Conservation (phyloP, 441 rosid species). For the Adansonia rubrostipa region DNA sequence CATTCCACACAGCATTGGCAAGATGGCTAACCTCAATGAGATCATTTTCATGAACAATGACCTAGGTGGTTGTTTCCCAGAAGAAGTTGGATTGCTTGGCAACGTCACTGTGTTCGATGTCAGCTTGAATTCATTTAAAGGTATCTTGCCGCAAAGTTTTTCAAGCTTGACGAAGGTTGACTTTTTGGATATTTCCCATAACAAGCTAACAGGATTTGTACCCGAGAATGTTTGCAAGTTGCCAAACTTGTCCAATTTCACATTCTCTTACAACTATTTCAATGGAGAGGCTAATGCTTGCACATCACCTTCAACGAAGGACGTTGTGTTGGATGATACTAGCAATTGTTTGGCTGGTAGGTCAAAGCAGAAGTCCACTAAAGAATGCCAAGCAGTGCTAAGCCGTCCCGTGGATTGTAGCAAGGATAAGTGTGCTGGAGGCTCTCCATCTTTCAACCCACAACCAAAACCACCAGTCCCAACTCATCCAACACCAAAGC, state of each 20-base stretch:
- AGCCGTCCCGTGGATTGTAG: constrained; percentile 75
- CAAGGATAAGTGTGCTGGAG: constrained; percentile 58
- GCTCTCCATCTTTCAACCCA: constrained; percentile 26
- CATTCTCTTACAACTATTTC: constrained; percentile 64
- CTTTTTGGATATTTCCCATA: constrained; percentile 50
- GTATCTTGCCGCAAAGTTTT: constrained; percentile 53
- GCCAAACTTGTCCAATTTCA: constrained; percentile 59
- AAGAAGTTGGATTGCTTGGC: constrained; percentile 58
- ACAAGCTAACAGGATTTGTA: constrained; percentile 65
- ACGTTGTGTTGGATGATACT: constrained; percentile 51
- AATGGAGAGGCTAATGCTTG: constrained; percentile 56
- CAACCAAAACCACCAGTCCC: constrained; percentile 19
- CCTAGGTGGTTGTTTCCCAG: constrained; percentile 74
- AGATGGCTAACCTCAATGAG: constrained; percentile 70
- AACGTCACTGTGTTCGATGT: constrained; percentile 63
- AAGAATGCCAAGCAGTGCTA: constrained; percentile 52
- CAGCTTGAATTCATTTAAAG: constrained; percentile 57
- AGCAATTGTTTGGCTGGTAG: constrained; percentile 61
- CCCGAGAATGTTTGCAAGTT: constrained; percentile 56
- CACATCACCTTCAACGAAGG: constrained; percentile 38
- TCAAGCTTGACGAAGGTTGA: constrained; percentile 47
- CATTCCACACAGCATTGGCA: constrained; percentile 72
- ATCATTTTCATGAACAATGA: constrained; percentile 54
- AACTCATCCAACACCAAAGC: constrained; percentile 1
- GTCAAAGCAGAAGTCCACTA: constrained; percentile 51